phyloP scores from a whole-genome alignment of 768 basidiomycete genomes.

The Austroboletus eburneus region DNA sequence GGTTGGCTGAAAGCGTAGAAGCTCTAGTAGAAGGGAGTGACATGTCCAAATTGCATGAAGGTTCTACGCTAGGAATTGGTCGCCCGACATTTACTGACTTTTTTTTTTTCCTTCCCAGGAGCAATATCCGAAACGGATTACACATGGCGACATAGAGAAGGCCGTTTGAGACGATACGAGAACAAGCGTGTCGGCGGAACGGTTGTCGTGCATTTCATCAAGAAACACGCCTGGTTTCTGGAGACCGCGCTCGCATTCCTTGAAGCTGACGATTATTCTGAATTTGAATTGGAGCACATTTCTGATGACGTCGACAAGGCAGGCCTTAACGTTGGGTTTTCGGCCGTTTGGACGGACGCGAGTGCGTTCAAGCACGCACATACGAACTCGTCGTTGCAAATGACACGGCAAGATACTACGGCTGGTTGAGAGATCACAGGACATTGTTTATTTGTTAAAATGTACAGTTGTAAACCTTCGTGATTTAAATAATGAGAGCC shows the following conservation, averaged over 20 bases:
- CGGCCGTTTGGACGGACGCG: slow-evolving; percentile 30
- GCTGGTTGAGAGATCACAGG: too few species aligned
- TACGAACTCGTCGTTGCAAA: slow-evolving; percentile 6
- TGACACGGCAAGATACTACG: too few species aligned
- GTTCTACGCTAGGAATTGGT: slow-evolving; percentile 29
- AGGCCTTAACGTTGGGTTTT: slow-evolving; percentile 17
- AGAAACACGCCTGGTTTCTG: slow-evolving; percentile 94
- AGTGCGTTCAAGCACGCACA: slow-evolving; percentile 17
- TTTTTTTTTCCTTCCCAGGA: slow-evolving; percentile 33
- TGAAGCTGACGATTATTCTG: slow-evolving; percentile 70
- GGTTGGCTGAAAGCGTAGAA: slow-evolving; percentile 71
- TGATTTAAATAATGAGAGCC: background rate
- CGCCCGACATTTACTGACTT: slow-evolving; percentile 1
- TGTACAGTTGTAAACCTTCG: slow-evolving; percentile 3
- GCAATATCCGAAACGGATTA: slow-evolving; percentile 55
- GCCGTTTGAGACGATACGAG: slow-evolving; percentile 59
- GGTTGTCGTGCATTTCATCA: slow-evolving; percentile 94
- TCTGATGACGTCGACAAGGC: slow-evolving; percentile 3
- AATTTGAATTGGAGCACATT: slow-evolving; percentile 30
- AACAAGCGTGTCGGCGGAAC: slow-evolving; percentile 83
- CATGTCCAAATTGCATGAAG: slow-evolving; percentile 69
- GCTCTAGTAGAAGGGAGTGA: slow-evolving; percentile 90
- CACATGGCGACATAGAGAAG: slow-evolving; percentile 73
- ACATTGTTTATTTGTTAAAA: slow-evolving; percentile 21
- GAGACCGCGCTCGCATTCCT: slow-evolving; percentile 89